A percentile compares a stretch with the other conserved stretches of the same genome.
phyloP scores from a whole-genome alignment of 257 asterid species.

The Nicotiana tomentosiformis region DNA sequence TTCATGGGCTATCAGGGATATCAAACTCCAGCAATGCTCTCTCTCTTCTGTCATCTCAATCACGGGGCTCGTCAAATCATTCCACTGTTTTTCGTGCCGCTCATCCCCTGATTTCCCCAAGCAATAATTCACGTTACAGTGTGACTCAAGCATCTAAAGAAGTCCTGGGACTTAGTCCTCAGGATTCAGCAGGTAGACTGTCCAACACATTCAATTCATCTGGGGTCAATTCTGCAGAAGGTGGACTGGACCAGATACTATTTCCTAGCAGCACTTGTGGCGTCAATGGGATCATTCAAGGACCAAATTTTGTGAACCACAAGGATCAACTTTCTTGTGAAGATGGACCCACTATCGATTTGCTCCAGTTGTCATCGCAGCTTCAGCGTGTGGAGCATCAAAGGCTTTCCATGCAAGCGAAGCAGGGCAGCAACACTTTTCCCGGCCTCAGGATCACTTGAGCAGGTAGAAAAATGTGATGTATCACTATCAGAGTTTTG shows the following conservation, averaged over 20 bases:
- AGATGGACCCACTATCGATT: slow-evolving; percentile 28
- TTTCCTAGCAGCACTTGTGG: slow-evolving; percentile 17
- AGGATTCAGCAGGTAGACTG: slow-evolving; percentile 16
- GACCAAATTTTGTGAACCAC: slow-evolving; percentile 16
- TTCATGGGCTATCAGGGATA: slow-evolving; percentile 24
- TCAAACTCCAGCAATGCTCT: slow-evolving; percentile 38
- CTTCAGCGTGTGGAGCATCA: slow-evolving; percentile 37
- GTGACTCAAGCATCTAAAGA: slow-evolving; percentile 19
- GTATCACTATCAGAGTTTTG: background rate
- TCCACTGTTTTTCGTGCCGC: slow-evolving; percentile 13
- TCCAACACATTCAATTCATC: slow-evolving; percentile 16
- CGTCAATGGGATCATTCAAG: slow-evolving; percentile 15
- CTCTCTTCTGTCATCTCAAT: slow-evolving; percentile 51
- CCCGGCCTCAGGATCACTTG: slow-evolving; percentile 29
- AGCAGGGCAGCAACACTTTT: slow-evolving; percentile 26
- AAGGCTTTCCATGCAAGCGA: slow-evolving; percentile 24
- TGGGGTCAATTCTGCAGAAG: slow-evolving; percentile 22
- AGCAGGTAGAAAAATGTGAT: background rate
- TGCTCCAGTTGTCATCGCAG: slow-evolving; percentile 35
- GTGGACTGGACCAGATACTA: slow-evolving; percentile 26
- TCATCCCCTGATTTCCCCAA: slow-evolving; percentile 17
- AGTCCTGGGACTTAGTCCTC: slow-evolving; percentile 20
- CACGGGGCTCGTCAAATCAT: slow-evolving; percentile 19
- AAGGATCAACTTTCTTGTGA: slow-evolving; percentile 18
- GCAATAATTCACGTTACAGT: slow-evolving; percentile 17